Base-by-base conservation (phyloP, 2,329 filamentous ascomycete species). In the Diplodia seriata region DNA sequence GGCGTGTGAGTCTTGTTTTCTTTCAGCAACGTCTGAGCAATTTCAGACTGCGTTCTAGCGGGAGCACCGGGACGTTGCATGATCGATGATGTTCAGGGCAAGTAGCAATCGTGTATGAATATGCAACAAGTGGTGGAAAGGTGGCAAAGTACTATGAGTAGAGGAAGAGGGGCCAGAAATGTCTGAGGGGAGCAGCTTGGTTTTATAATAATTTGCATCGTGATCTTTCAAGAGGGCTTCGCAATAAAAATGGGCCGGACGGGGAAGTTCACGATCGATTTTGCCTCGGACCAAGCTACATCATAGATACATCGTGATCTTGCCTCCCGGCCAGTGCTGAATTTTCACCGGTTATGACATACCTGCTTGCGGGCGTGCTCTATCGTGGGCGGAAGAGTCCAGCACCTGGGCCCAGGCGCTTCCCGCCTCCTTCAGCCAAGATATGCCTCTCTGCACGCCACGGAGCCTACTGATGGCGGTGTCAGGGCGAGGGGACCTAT, bases 61-160 rank as follows among this genome's bases (percentile, higher is more conserved):
- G 76, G 75, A 31, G 72, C 68, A 64, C 75, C 74, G 33, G 71
- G 69, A 68, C 75, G 74, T 50, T 76, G 72, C 77, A 78, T 78
- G 67, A 31, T 74, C n/a, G 53, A 36, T 20, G 15, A 11, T 36
- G 31, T 40, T 15, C 2, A 12, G 47, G 12, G 43, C 6, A 11
- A 26, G 56, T 7, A n/a, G 40, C 11, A 50, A 20, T 31, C 18
- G n/a, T n/a, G 18, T 14, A 38, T 38, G 33, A 31, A 23, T 20
- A 49, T 20, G 7, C 9, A n/a, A 20, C 26, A 26, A 55, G 31
- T 33, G 51, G 18, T n/a, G 14, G 36, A 47, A 6, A 26, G 4
- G 12, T 26, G 18, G 36, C 14, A 31, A 29, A 47, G 20, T 18
- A 43, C 8, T 43, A 26, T 50, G 40, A 4, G 18, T 31, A 36